Evolutionary conservation across 2,329 filamentous ascomycete genomes (phyloP), one percentile per base, ranked within the genome.

Genomic region (Mycosphaerella sp.): DNA sequence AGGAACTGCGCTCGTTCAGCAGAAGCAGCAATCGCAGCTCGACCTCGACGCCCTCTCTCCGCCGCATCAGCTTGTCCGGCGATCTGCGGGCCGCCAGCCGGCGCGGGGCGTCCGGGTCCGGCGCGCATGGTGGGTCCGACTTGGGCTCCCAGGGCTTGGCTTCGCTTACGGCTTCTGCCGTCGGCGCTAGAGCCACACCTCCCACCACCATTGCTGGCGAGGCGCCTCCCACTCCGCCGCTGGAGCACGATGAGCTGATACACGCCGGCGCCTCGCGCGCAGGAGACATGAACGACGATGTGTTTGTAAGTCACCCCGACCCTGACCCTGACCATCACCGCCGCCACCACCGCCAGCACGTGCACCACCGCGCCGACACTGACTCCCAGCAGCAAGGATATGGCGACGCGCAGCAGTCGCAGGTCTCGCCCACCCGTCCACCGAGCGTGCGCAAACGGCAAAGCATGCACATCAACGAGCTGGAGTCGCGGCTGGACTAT

Each of bases 371-470:
- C 10, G 4, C 10, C 26, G 39, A 53, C 52, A 48, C 55, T 59
- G 43, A 53, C 46, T 21, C 38, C n/a, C 51, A 62, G 21, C 76
- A 96, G 91, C 90, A 95, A 81, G 92, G 89, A 75, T 91, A 84
- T 77, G 92, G 92, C 74, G 89, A 95, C 75, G 89, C 87, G 73
- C 88, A 87, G 69, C 85, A 85, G 69, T 95, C 90, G 70, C 90
- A 92, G 67, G 59, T 87, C 67, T 97, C 93, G 66, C 93, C 93
- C 52, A 95, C 89, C 64, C 85, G 92, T 73, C 91, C 93, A 65
- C 89, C 91, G 68, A 96, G 90, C 77, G 87, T 98, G 81, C 91
- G 92, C 65, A 91, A 92, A 69, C 88, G 92, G 69, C 93, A 95
- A 74, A 97, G 92, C 79, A 92, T 97, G 85, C 92, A 97, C 74